phyloP scores from a whole-genome alignment of 73 alveolate species.

The Uronychia setigera region DNA sequence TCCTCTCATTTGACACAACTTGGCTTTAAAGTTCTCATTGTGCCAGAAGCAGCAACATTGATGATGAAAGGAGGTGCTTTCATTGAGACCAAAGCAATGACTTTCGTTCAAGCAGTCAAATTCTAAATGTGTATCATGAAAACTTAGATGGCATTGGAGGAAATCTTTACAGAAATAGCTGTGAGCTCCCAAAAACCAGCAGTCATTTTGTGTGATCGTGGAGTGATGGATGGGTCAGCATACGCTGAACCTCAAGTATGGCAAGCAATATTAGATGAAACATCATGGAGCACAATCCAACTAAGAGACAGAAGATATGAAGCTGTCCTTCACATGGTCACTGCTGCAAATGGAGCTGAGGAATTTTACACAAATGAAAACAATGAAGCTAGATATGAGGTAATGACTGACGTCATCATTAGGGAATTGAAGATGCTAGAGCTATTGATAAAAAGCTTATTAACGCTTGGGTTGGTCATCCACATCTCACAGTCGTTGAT shows the following conservation, averaged over 20 bases:
- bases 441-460: conserved; percentile 59
- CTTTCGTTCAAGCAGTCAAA: conserved; percentile 71
- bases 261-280: conserved; percentile 78
- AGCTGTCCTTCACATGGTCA: conserved; percentile 75
- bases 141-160: conserved; percentile 83
- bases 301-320: conserved; percentile 83
- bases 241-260: conserved; percentile 67
- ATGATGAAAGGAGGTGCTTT: conserved; percentile 84
- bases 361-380: conserved; percentile 69
- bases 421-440: conserved; percentile 61
- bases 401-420: not conserved
- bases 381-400: conserved; percentile 74
- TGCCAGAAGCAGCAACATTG: conserved; percentile 88
- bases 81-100: conserved; percentile 63
- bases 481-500: conserved; percentile 75
- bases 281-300: conserved; percentile 71
- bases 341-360: conserved; percentile 86
- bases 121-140: conserved; percentile 71
- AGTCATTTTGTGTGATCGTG: conserved; percentile 79
- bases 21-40: conserved; percentile 81
- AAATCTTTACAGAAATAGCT: conserved; percentile 71
- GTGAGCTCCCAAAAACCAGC: conserved; percentile 54
- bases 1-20: conserved; percentile 53
- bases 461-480: conserved; percentile 87
- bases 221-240: conserved; percentile 90